Conservation (phyloP, 306 rosid species). For the Arachis stenosperma region DNA sequence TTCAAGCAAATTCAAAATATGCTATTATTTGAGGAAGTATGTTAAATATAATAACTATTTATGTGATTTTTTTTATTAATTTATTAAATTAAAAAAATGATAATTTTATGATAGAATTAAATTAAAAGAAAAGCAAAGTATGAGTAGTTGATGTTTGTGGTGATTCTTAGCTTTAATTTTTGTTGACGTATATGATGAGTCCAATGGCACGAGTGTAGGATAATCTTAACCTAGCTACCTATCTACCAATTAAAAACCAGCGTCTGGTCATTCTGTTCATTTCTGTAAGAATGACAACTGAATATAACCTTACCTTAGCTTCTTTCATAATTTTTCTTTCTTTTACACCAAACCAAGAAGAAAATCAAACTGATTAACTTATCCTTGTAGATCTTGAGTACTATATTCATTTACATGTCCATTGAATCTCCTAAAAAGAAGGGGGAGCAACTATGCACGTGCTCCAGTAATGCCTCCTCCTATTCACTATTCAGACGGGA, state of each 20-base stretch:
- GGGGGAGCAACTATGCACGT: not conserved
- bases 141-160: too few species aligned
- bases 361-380: conserved; percentile 24
- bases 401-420: not conserved
- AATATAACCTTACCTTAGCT: conserved; percentile 30
- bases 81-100: too few species aligned
- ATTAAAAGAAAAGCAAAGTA: too few species aligned
- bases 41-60: too few species aligned
- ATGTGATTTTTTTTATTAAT: too few species aligned
- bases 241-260: conserved; percentile 36
- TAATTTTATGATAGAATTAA: too few species aligned
- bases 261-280: conserved; percentile 43
- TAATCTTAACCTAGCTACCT: conserved; percentile 39
- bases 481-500: not conserved
- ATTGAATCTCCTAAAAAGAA: not conserved
- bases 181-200: too few species aligned
- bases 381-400: conserved; percentile 21
- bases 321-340: conserved; percentile 38
- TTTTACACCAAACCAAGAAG: conserved; percentile 17
- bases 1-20: too few species aligned
- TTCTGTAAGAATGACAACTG: conserved; percentile 43
- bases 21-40: too few species aligned
- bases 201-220: conserved; percentile 22
- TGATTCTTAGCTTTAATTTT: too few species aligned
- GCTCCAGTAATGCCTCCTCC: not conserved